Conservation (phyloP, 2,329 filamentous ascomycete species). For the Pseudocercospora fuligena region DNA sequence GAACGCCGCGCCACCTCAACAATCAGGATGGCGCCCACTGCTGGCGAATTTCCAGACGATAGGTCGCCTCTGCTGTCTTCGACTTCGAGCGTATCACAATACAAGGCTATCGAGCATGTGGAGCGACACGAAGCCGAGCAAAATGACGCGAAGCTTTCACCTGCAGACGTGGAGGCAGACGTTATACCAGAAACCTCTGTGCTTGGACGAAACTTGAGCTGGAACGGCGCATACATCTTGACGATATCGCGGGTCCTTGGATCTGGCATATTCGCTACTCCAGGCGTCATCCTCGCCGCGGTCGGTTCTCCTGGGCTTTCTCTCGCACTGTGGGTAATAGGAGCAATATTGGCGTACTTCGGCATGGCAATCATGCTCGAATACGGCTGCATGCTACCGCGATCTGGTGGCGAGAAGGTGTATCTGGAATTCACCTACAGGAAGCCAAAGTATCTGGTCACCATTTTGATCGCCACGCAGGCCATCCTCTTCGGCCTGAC, state of each 20-base stretch:
- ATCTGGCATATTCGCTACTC: slow-evolving; percentile 74
- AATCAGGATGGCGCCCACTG: slow-evolving; percentile 8
- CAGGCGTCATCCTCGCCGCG: slow-evolving; percentile 67
- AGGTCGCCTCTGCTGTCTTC: slow-evolving; percentile 21
- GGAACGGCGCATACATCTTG: slow-evolving; percentile 62
- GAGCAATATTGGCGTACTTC: slow-evolving; percentile 61
- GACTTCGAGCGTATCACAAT: slow-evolving; percentile 6
- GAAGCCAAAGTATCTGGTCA: slow-evolving; percentile 66
- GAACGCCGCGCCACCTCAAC: not conserved
- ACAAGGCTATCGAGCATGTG: slow-evolving; percentile 19
- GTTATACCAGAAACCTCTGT: slow-evolving; percentile 64
- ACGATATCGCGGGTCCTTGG: slow-evolving; percentile 72
- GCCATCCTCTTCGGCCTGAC: slow-evolving; percentile 70
- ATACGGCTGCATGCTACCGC: slow-evolving; percentile 72
- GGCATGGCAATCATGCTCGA: slow-evolving; percentile 66
- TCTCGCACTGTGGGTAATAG: slow-evolving; percentile 66
- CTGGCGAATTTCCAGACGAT: slow-evolving; percentile 8
- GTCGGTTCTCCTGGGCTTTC: slow-evolving; percentile 70
- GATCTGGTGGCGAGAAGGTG: slow-evolving; percentile 70
- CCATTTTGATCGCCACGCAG: slow-evolving; percentile 66
- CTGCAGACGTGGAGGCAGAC: slow-evolving; percentile 58
- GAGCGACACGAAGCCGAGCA: slow-evolving; percentile 18
- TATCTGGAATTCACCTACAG: slow-evolving; percentile 73
- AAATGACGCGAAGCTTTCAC: slow-evolving; percentile 19
- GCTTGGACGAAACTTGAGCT: slow-evolving; percentile 63